Evolutionary conservation across 805 yeast species (phyloP).

Genomic region (Candida jianshihensis): DNA sequence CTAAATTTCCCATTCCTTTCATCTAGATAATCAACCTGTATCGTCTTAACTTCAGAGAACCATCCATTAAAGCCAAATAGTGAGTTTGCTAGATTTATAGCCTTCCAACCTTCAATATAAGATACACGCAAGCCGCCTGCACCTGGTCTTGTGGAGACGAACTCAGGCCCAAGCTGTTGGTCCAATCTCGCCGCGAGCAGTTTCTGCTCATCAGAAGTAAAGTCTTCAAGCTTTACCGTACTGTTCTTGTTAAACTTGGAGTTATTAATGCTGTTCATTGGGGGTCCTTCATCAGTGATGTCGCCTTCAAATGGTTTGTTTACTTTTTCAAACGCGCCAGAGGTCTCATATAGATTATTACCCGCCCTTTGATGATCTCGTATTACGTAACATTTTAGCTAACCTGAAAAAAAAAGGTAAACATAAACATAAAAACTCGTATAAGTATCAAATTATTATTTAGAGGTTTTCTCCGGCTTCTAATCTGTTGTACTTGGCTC

Average conservation of each 20-base stretch:
- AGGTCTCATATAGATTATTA: too few species aligned
- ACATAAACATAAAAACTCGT: too few species aligned
- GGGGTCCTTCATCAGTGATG: too few species aligned
- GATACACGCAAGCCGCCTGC: constrained; percentile 65
- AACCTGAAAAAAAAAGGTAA: too few species aligned
- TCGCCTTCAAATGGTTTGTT: too few species aligned
- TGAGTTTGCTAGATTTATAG: constrained; percentile 70
- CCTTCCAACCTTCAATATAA: constrained; percentile 81
- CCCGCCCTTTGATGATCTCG: too few species aligned
- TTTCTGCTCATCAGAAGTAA: neutral
- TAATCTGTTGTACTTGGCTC: too few species aligned
- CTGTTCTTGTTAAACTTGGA: neutral
- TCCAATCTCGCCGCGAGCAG: constrained; percentile 23
- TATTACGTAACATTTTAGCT: too few species aligned
- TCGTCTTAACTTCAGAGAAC: constrained; percentile 62
- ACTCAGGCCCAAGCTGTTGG: constrained; percentile 66
- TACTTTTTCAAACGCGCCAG: too few species aligned
- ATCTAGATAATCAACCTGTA: constrained; percentile 67
- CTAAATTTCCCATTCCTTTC: constrained; percentile 49
- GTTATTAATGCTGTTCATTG: neutral
- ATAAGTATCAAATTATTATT: too few species aligned
- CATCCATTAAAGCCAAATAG: constrained; percentile 83
- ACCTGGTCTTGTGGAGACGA: constrained; percentile 67
- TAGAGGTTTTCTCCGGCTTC: too few species aligned
- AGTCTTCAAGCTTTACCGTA: neutral